These are phyloP conservation scores for Arthrinium phaeospermum DNA, from an alignment of 2,329 filamentous ascomycete genomes.

Conservation along the genomic window DNA sequence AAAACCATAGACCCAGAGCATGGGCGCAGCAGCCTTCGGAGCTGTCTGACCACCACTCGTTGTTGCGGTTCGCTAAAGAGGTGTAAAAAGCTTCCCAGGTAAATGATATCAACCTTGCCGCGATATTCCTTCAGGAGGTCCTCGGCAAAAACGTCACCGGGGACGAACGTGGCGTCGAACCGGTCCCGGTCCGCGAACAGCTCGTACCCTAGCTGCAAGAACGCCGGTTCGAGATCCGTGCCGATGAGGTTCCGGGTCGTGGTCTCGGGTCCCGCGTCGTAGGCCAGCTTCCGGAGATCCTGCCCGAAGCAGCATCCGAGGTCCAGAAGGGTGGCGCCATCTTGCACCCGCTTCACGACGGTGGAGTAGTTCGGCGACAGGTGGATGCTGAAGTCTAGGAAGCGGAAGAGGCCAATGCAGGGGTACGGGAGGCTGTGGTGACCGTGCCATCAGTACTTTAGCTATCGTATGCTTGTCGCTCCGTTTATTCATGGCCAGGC, in stretches of 20 bases:
- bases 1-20: constrained; percentile 20
- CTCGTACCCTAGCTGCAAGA: constrained; percentile 22
- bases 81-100: constrained; percentile 22
- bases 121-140: neutral
- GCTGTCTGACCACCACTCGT: neutral
- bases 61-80: constrained; percentile 21
- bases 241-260: neutral
- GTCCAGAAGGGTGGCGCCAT: constrained; percentile 20
- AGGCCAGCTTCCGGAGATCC: constrained; percentile 17
- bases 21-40: constrained; percentile 11
- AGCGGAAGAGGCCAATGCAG: constrained; percentile 24
- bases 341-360: constrained; percentile 1
- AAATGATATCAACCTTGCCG: constrained; percentile 22
- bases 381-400: constrained; percentile 20
- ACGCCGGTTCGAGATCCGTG: constrained; percentile 19
- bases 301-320: constrained; percentile 23
- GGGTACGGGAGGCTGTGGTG: constrained; percentile 7
- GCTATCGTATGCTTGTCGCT: neutral
- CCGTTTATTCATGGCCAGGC: neutral
- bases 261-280: neutral
- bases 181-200: constrained; percentile 21
- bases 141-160: constrained; percentile 18
- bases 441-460: neutral
- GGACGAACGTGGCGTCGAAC: constrained; percentile 17
- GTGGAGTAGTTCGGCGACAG: neutral